Evolutionary conservation across 2,329 filamentous ascomycete species (phyloP).

Genomic region (Diaporthe sp.): DNA sequence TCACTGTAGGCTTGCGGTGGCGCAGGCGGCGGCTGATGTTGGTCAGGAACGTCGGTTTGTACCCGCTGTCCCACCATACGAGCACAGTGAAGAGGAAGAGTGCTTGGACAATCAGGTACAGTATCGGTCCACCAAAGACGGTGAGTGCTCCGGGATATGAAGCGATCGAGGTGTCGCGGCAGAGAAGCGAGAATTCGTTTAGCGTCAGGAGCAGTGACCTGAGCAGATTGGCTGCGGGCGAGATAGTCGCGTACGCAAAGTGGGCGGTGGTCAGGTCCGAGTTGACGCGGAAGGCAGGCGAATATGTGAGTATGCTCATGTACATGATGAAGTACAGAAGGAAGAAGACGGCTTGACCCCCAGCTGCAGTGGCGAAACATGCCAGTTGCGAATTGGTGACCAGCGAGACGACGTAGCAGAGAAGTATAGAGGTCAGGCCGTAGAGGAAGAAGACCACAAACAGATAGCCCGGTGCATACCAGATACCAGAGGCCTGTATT

Average conservation of each 20-base stretch:
- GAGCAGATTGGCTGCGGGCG: constrained; percentile 83
- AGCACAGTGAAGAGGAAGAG: constrained; percentile 79
- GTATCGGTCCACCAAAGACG: constrained; percentile 85
- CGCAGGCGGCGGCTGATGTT: constrained; percentile 56
- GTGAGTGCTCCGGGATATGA: constrained; percentile 78
- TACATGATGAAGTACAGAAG: constrained; percentile 81
- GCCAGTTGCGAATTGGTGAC: constrained; percentile 57
- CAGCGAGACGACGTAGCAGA: constrained; percentile 86
- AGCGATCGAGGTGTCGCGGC: constrained; percentile 74
- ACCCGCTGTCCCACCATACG: constrained; percentile 85
- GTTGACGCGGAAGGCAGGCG: constrained; percentile 78
- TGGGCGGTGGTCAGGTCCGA: constrained; percentile 76
- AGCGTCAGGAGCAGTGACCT: constrained; percentile 82
- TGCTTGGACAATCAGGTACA: constrained; percentile 84
- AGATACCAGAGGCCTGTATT: constrained; percentile 65
- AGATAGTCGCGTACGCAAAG: constrained; percentile 80
- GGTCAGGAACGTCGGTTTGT: constrained; percentile 68
- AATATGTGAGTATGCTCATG: constrained; percentile 80
- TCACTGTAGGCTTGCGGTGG: constrained; percentile 44
- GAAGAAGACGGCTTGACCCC: constrained; percentile 80
- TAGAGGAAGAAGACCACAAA: constrained; percentile 87
- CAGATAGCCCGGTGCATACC: constrained; percentile 85
- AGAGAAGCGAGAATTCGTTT: constrained; percentile 88
- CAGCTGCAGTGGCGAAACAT: constrained; percentile 77
- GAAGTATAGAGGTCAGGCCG: constrained; percentile 81